Evolutionary conservation across 257 asterid species (phyloP), one percentile per base, ranked within the genome.

Genomic region (Rauvolfia tetraphylla): DNA sequence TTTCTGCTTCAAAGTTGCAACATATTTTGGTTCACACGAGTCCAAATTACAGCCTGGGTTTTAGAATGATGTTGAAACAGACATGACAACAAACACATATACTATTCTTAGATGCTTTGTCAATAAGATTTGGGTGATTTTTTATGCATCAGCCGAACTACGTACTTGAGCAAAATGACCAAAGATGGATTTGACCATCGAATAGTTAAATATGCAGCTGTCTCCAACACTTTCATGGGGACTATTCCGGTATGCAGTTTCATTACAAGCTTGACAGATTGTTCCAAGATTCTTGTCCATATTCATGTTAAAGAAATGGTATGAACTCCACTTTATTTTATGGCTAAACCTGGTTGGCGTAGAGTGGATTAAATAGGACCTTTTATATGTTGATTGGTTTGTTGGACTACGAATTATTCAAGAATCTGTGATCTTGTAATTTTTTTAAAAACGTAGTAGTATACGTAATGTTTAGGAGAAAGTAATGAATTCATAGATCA

Each of bases 41-140:
- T 78, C 85, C 85, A 80, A 76, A 70, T 71, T 82, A 80, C 88
- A 80, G 85, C 85, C 75, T 84, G 85, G 61, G 31, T 65, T 48
- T 53, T 78, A 34, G 68, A 75, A 51, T 78, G 76, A 72, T 63
- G 76, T 56, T 75, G 74, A 61, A n/a, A 58, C 63, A 51, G 74
- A 65, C 71, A 46, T 74, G 66, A 29, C 56, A 42, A 17, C 17
- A 44, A 29, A 61, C 59, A 25, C 17, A 9, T 2, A 59, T 10
- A 53, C 15, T 53, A 59, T 49, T 49, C 56, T 71, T 0, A 10
- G 2, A 71, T 9, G 23, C 27, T 53, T 53, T 62, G 36, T 34
- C 23, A 34, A 54, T 31, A 20, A 23, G 67, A 56, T 69, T 12
- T 17, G 14, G 48, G 33, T 53, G 6, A 31, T 71, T 49, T 27